Evolutionary conservation across 371 early-diverging fungal genomes (phyloP).

Genomic region (Mucor racemosus): DNA sequence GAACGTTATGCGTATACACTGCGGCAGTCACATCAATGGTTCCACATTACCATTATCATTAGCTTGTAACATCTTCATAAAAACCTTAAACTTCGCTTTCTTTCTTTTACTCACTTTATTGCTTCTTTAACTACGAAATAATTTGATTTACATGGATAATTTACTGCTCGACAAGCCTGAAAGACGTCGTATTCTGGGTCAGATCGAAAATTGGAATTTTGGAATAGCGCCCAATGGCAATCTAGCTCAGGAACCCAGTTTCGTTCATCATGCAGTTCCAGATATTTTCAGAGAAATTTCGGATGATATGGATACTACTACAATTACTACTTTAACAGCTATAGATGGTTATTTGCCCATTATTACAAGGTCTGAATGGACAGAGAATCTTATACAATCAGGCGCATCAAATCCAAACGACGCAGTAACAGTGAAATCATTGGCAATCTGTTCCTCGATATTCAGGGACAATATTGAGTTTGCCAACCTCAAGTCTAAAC

Average conservation of each 20-base stretch:
- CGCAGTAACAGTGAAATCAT: conserved; percentile 8
- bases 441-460: conserved; percentile 6
- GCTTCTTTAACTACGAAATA: neutral
- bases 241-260: conserved; percentile 12
- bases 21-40: conserved; percentile 2
- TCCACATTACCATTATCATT: conserved; percentile 4
- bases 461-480: neutral
- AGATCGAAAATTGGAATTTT: conserved; percentile 14
- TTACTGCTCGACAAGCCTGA: conserved; percentile 2
- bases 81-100: neutral
- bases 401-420: conserved; percentile 9
- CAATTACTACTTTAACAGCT: neutral
- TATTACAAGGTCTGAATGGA: conserved; percentile 15
- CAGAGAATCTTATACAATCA: conserved; percentile 14
- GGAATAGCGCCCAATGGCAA: conserved; percentile 15
- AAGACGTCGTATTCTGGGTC: conserved; percentile 11
- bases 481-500: neutral
- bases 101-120: neutral
- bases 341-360: neutral
- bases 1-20: neutral
- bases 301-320: neutral
- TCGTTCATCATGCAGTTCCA: conserved; percentile 20
- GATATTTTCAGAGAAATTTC: neutral
- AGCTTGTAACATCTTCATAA: neutral
- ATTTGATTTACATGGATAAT: neutral